Evolutionary conservation across 495 filamentous ascomycete species (phyloP), one percentile per base, ranked within the genome.

Genomic region (Daldinia grandis): DNA sequence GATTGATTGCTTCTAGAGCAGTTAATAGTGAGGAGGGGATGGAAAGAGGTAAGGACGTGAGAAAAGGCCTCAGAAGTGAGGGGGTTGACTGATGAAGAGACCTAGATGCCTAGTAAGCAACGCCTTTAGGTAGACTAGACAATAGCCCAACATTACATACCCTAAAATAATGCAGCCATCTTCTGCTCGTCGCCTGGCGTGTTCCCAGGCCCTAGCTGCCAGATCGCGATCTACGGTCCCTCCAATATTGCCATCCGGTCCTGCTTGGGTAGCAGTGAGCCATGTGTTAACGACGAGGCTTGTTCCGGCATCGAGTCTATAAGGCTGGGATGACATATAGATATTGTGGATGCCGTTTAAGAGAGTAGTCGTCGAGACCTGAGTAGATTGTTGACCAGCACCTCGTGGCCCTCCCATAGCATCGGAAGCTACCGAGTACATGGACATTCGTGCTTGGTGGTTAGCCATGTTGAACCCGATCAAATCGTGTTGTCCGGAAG

Each of bases 231-330:
- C 95, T 38, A 98, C 86, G 0, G 90, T 92, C 24, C 92, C 93
- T 27, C 92, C 93, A 38, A 81, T 81, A 14, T 84, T 85, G 28
- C 90, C 92, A 73, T 92, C 89, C 0, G 85, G 84, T 51, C 87
- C 86, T 4, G 84, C 78, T 68, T 89, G 89, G 10, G 87, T 84
- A 6, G 92, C 92, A 3, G 91, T 96, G 25, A 93, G 85, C 93
- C 93, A 97, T 66, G 95, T 96, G 80, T 98, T 98, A 60, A 98
- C 95, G 0, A 95, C 96, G 55, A 98, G 76, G 74, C 93, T 97
- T 1, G 95, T 95, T 38, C 92, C 91, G n/a, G 93, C 89, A 78
- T 99, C 95, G 5, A 98, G 86, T 64, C 85, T 85, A 78, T 95
- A 94, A 7, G 95, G 90, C 66, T 92, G 87, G 7, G 87, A 87